Conservation (phyloP, 2,329 filamentous ascomycete species). For the Septoria linicola region DNA sequence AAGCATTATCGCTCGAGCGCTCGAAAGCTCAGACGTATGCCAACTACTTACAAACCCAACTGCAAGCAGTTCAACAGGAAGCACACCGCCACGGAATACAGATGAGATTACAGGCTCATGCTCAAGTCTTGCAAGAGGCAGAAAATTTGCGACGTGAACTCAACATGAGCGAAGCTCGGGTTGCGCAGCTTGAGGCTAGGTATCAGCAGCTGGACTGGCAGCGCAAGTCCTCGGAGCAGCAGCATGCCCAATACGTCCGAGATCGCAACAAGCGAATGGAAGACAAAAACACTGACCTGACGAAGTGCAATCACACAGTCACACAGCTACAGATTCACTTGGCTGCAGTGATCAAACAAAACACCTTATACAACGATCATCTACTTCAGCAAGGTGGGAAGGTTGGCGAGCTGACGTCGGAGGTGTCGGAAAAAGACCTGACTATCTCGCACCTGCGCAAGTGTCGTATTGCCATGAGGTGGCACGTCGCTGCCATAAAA, state of each 20-base stretch:
- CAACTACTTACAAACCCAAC: too few relatives aligned
- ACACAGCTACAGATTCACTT: too few relatives aligned
- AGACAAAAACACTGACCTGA: neutral
- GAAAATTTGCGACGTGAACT: neutral
- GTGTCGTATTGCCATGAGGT: neutral
- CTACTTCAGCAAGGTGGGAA: neutral
- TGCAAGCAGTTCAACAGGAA: too few relatives aligned
- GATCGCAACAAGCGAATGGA: neutral
- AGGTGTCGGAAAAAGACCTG: neutral
- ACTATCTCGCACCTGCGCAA: neutral
- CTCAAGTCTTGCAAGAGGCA: neutral
- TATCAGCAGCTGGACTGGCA: neutral
- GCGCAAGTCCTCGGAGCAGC: neutral
- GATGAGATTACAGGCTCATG: too few relatives aligned
- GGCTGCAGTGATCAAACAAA: neutral
- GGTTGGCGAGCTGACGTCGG: neutral
- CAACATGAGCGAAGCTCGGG: neutral
- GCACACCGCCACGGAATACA: too few relatives aligned
- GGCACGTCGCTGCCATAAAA: neutral
- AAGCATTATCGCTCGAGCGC: too few relatives aligned
- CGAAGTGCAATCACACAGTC: too few relatives aligned
- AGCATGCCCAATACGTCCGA: neutral
- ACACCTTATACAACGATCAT: neutral
- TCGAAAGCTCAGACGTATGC: too few relatives aligned
- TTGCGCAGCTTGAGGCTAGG: neutral